Conservation (phyloP, 768 basidiomycete species). For the Boletus speciosus region DNA sequence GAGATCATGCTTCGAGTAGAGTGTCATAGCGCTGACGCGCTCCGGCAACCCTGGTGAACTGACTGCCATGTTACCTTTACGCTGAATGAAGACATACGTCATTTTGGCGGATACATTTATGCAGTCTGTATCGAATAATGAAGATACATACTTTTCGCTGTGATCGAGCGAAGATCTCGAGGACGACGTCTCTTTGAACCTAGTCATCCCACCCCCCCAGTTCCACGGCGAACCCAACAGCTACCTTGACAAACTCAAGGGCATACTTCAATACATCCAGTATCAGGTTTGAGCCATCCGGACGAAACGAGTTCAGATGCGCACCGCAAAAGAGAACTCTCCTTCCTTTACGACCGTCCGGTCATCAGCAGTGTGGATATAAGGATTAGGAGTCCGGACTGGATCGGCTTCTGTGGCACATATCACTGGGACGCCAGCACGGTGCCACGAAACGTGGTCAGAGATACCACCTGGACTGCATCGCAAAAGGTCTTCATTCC, state of each 20-base stretch:
- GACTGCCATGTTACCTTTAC: not conserved
- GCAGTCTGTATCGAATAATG: not conserved
- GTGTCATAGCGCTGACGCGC: not conserved
- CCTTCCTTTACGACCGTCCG: conserved; percentile 22
- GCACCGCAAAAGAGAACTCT: conserved; percentile 43
- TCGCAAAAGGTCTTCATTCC: not conserved
- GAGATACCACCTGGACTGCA: conserved; percentile 37
- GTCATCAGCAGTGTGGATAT: conserved; percentile 35
- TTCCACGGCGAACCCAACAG: conserved; percentile 56
- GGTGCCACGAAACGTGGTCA: conserved; percentile 47
- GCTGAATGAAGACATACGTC: too few relatives aligned
- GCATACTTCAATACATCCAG: conserved; percentile 36
- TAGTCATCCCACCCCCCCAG: conserved; percentile 29
- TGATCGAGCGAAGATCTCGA: not conserved
- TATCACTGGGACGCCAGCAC: conserved; percentile 38
- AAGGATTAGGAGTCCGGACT: conserved; percentile 39
- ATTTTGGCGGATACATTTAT: not conserved
- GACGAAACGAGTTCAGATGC: not conserved
- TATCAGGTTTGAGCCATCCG: not conserved
- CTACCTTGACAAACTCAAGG: conserved; percentile 59
- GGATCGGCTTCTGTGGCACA: conserved; percentile 45
- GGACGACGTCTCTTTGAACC: not conserved
- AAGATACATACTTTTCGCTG: not conserved
- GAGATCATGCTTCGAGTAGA: not conserved
- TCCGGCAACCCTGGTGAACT: not conserved